A percentile compares a stretch with the other conserved stretches of the same genome.
Evolutionary conservation across 805 yeast species (phyloP).

Genomic region (Sungouiella thailandica): DNA sequence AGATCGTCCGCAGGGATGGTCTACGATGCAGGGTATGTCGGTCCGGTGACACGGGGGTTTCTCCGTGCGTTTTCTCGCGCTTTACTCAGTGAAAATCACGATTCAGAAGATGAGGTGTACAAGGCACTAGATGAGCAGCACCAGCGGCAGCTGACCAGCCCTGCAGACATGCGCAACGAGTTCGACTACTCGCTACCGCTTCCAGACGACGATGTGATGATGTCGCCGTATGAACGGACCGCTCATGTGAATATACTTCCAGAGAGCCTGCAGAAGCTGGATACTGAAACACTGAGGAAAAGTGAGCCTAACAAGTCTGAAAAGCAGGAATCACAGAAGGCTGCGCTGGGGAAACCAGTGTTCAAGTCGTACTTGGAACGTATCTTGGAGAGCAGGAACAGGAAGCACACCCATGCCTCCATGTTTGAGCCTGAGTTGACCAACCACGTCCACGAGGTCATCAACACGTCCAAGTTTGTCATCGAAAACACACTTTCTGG

Average conservation of each 20-base stretch:
- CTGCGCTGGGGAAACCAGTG: conserved; percentile 5
- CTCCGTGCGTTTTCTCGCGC: conserved; percentile 32
- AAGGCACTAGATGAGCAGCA: conserved; percentile 10
- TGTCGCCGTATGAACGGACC: conserved; percentile 3
- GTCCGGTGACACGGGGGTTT: conserved; percentile 35
- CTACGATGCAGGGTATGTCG: conserved; percentile 28
- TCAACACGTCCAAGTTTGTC: conserved; percentile 12
- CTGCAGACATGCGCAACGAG: conserved; percentile 10
- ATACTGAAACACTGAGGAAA: too few species aligned
- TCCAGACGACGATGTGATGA: conserved; percentile 18
- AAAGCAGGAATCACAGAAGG: background rate
- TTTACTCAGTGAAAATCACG: conserved; percentile 13
- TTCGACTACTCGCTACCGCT: conserved; percentile 27
- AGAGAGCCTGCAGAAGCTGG: background rate
- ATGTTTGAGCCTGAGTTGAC: conserved; percentile 6
- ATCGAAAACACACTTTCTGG: conserved; percentile 16
- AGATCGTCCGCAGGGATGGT: conserved; percentile 15
- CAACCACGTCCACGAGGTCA: conserved; percentile 3
- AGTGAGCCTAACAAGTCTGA: background rate
- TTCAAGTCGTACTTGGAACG: conserved; percentile 28
- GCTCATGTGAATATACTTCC: background rate
- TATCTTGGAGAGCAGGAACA: conserved; percentile 19
- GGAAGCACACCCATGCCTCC: conserved; percentile 2
- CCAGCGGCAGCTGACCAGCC: conserved; percentile 8
- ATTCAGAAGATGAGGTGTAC: conserved; percentile 3